Evolutionary conservation across 2,329 filamentous ascomycete genomes (phyloP), one percentile per base, ranked within the genome.

Genomic region (Xylaria sp.): DNA sequence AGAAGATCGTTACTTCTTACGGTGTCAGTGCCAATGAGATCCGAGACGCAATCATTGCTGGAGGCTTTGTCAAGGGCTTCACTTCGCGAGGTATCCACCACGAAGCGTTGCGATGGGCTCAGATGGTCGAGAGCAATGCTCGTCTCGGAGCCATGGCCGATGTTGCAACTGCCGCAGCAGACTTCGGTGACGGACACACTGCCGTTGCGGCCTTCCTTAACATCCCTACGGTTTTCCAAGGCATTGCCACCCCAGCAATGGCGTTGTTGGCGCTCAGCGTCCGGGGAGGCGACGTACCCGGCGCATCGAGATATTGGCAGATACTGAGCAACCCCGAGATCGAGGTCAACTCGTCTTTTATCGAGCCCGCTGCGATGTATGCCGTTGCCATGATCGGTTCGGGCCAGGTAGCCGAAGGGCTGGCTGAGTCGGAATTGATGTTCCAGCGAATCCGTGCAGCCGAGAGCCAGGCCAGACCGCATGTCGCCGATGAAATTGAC

Each of bases 301-400:
- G 85, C 50, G 92, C 92, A 46, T 83, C 88, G 60, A 82, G 86
- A 60, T 93, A 91, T 75, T 97, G 93, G 92, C 82, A 85, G 48
- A 78, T 90, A 52, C 78, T 97, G 49, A 85, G 81, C 59, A 81
- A 78, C 38, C 80, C 86, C 2, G 81, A 85, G 54, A 79, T 84
- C 66, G 76, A 80, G 47, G 80, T 85, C 29, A 81, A 82, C 11
- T 71, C 80, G 49, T 78, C 85, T 26, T 88, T 95, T 71, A 89
- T 96, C 58, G 92, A 96, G 75, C 90, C 92, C 20, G 89, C 91
- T 11, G 85, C 90, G 52, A 96, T 97, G 91, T 96, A 93, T 67
- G 86, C 90, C 13, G 85, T 96, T 52, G 91, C 92, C 44, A 79
- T 97, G 71, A 89, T 97, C 68, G 89, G 90, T 49, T 91, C 90